Evolutionary conservation across 2,329 filamentous ascomycete species (phyloP).

Genomic region (Exophiala dermatitidis): DNA sequence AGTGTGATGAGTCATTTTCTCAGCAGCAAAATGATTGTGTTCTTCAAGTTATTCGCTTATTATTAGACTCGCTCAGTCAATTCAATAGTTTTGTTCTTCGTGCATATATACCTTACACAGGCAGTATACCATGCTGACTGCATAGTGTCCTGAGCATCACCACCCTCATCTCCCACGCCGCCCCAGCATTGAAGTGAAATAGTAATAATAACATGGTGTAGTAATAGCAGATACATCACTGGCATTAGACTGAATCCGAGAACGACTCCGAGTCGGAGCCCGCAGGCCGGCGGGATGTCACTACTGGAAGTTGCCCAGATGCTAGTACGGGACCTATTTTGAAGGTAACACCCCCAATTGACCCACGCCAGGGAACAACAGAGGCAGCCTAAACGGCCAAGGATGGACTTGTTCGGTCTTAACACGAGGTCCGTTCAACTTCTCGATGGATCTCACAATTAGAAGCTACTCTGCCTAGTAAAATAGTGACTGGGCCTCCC

Average conservation of each 20-base stretch:
- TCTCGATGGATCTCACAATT: too few species aligned
- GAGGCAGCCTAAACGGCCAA: background rate
- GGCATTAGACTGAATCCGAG: background rate
- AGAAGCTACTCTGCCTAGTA: too few species aligned
- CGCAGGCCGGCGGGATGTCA: too few species aligned
- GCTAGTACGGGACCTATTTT: background rate
- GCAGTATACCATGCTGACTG: background rate
- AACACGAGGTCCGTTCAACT: background rate
- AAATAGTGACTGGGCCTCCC: too few species aligned
- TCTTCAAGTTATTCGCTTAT: too few species aligned
- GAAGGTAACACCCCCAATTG: background rate
- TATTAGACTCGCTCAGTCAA: too few species aligned
- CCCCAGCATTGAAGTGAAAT: background rate
- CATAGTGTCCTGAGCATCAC: background rate
- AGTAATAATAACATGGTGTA: background rate
- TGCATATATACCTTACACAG: too few species aligned
- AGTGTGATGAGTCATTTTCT: too few species aligned
- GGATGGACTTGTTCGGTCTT: background rate
- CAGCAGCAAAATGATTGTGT: too few species aligned
- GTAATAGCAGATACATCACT: background rate
- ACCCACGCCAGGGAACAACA: background rate
- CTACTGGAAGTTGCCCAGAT: background rate
- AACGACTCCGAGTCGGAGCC: background rate
- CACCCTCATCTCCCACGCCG: background rate
- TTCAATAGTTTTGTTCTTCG: too few species aligned